Percentiles rank a stretch among this genome's conserved stretches.
Conservation (phyloP, 1,284 basidiomycete genomes). For the Ceratobasidium theobromae region DNA sequence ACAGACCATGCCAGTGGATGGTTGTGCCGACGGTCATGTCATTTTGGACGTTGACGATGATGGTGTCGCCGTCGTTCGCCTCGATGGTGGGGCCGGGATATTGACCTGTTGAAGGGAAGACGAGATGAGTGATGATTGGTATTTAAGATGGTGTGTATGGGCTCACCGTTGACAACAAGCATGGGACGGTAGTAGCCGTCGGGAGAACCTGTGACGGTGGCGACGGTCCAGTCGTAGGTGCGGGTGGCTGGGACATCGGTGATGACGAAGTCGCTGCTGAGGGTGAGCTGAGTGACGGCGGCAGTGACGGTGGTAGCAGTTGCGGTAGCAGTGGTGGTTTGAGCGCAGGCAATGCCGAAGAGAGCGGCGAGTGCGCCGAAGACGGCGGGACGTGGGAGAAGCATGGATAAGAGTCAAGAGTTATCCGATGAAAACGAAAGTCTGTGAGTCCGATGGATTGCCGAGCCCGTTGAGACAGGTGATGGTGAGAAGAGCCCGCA, state of each 20-base stretch:
- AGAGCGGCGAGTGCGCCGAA: neutral
- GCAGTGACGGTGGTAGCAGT: neutral
- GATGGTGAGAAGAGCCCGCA: neutral
- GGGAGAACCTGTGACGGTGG: conserved; percentile 30
- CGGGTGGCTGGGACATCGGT: conserved; percentile 14
- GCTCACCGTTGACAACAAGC: conserved; percentile 42
- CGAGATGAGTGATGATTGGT: conserved; percentile 36
- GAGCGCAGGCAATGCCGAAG: neutral
- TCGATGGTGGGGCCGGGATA: conserved; percentile 26
- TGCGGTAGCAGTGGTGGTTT: conserved; percentile 5
- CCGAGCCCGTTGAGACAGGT: neutral
- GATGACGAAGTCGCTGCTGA: conserved; percentile 13
- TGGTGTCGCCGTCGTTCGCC: conserved; percentile 38
- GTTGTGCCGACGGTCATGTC: conserved; percentile 38
- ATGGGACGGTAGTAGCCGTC: conserved; percentile 39
- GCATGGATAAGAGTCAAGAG: neutral
- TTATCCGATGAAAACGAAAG: neutral
- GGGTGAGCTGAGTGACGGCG: neutral
- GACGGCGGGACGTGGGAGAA: conserved; percentile 1
- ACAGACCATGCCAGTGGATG: conserved; percentile 44
- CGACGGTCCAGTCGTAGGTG: conserved; percentile 11
- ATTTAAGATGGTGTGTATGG: conserved; percentile 40
- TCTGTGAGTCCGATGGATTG: neutral
- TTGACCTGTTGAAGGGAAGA: neutral
- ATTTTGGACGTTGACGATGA: conserved; percentile 42